phyloP scores from a whole-genome alignment of 2,329 filamentous ascomycete genomes.

The Diaporthe sp. region DNA sequence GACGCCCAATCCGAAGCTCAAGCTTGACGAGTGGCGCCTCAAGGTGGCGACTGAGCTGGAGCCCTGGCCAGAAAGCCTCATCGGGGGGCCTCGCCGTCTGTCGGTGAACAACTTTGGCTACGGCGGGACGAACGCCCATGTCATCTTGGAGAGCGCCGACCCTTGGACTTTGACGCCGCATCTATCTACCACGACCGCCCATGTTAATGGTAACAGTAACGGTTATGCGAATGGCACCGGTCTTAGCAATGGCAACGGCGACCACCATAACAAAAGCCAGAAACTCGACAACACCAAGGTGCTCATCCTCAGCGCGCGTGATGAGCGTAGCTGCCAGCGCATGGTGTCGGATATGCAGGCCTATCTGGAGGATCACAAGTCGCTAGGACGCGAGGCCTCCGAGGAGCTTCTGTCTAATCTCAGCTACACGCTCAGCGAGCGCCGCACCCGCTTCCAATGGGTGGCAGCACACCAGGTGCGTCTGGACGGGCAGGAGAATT shows the following conservation, averaged over 20 bases:
- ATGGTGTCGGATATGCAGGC: neutral
- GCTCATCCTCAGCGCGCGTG: neutral
- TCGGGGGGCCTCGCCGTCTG: slow-evolving; percentile 36
- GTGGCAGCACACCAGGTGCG: no score
- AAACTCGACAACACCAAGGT: no score
- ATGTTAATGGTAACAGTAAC: no score
- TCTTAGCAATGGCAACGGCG: no score
- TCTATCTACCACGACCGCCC: no score
- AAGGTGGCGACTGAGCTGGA: slow-evolving; percentile 39
- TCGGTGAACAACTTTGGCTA: slow-evolving; percentile 58
- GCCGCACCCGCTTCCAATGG: neutral
- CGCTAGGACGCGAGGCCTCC: neutral
- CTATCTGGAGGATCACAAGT: neutral
- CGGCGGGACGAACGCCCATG: slow-evolving; percentile 59
- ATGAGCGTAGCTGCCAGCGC: neutral
- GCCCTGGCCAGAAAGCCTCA: slow-evolving; percentile 36
- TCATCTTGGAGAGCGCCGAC: slow-evolving; percentile 55
- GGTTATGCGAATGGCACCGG: no score
- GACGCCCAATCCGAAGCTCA: slow-evolving; percentile 33
- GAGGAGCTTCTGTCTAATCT: neutral
- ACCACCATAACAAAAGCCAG: no score
- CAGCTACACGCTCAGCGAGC: neutral
- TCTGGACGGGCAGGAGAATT: no score
- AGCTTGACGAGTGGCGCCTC: slow-evolving; percentile 21
- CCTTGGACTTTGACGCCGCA: no score